Conservation (phyloP, 2,329 filamentous ascomycete genomes). For the Aspergillus spinulosporus region DNA sequence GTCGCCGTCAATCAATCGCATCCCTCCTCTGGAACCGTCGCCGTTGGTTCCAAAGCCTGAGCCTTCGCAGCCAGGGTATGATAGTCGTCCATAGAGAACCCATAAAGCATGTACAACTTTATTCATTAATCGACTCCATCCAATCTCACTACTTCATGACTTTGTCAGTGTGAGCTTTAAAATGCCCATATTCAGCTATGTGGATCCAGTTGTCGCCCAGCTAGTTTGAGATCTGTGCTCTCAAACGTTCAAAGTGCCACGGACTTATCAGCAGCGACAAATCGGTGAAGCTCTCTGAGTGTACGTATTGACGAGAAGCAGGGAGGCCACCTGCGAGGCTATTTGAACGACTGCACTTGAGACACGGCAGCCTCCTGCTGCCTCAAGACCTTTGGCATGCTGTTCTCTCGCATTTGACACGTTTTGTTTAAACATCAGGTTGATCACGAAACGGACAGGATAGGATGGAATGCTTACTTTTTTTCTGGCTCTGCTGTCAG, state of each 20-base stretch:
- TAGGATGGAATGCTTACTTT: background rate
- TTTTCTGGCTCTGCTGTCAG: background rate
- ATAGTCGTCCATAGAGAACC: background rate
- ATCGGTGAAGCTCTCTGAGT: background rate
- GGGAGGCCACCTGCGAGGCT: conserved; percentile 2
- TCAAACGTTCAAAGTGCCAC: background rate
- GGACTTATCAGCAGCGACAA: conserved; percentile 14
- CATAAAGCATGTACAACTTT: background rate
- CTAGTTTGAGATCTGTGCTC: background rate
- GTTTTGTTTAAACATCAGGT: background rate
- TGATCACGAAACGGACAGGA: background rate
- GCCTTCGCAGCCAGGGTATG: conserved; percentile 20
- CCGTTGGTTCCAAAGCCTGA: conserved; percentile 28
- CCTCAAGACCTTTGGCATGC: background rate
- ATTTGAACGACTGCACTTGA: conserved; percentile 6
- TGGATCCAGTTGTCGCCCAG: background rate
- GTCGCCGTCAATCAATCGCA: conserved; percentile 36
- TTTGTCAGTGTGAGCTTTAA: background rate
- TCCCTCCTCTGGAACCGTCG: conserved; percentile 34
- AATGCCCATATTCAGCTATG: background rate
- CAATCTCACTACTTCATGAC: background rate
- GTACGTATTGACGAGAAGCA: background rate
- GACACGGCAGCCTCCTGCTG: background rate
- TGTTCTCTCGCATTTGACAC: no score
- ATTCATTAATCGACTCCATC: background rate